A percentile compares a stretch with the other conserved stretches of the same genome.
Evolutionary conservation across 208 protist species (phyloP).

Genomic region (Acanthamoeba culbertsoni): DNA sequence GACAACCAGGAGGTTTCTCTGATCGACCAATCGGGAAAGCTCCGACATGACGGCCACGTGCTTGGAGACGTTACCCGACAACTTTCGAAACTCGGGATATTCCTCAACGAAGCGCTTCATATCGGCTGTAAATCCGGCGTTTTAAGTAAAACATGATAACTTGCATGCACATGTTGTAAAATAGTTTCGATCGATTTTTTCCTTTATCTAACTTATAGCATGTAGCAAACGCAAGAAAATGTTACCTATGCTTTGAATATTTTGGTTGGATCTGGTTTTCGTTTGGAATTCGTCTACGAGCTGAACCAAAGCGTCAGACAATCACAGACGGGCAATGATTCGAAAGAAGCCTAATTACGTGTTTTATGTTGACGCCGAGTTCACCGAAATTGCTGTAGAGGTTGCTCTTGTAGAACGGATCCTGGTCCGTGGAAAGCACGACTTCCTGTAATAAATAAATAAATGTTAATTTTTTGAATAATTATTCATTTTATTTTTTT

Average conservation of each 20-base stretch:
- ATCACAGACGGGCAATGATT: background rate
- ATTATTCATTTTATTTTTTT: background rate
- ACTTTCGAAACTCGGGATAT: slow-evolving; percentile 87
- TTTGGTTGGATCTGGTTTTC: slow-evolving; percentile 80
- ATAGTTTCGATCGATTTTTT: too few relatives aligned
- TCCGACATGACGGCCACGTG: slow-evolving; percentile 83
- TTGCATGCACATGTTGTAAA: too few relatives aligned
- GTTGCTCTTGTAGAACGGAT: slow-evolving; percentile 94
- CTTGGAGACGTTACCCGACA: slow-evolving; percentile 79
- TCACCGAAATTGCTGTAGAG: slow-evolving; percentile 98
- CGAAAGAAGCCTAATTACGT: background rate
- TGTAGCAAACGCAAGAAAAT: background rate
- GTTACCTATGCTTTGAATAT: slow-evolving; percentile 82
- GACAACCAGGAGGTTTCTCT: slow-evolving; percentile 88
- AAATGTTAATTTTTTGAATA: slow-evolving; percentile 58
- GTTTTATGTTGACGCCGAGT: slow-evolving; percentile 93
- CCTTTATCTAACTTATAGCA: background rate
- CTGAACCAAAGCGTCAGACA: background rate
- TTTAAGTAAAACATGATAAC: background rate
- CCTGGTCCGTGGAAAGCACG: slow-evolving; percentile 86
- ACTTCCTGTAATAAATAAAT: slow-evolving; percentile 74
- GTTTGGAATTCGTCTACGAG: slow-evolving; percentile 92
- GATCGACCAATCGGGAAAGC: slow-evolving; percentile 83
- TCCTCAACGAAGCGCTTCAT: slow-evolving; percentile 86
- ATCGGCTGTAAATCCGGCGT: slow-evolving; percentile 63